Conservation (phyloP, 1,139 yeast genomes). For the Hyphopichia buzzinii region DNA sequence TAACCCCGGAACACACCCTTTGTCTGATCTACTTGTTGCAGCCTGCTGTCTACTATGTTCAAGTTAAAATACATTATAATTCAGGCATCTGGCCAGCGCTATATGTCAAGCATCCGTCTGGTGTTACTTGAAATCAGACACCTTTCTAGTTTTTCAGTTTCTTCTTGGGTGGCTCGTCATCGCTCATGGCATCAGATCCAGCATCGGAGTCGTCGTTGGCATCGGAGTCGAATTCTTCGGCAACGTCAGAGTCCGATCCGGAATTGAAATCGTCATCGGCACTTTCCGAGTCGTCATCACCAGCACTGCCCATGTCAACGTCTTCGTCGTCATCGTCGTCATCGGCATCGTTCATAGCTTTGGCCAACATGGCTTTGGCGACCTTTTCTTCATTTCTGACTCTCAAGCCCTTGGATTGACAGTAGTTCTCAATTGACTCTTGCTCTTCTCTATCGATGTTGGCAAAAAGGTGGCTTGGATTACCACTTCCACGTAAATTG, state of each 20-base stretch:
- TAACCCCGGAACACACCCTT: too few relatives aligned
- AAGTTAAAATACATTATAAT: background rate
- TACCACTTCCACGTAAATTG: slow-evolving; percentile 55
- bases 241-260: slow-evolving; percentile 67
- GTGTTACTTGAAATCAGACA: too few relatives aligned
- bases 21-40: too few relatives aligned
- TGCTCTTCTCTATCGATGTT: slow-evolving; percentile 92
- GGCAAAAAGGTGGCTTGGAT: slow-evolving; percentile 78
- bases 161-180: slow-evolving; percentile 44
- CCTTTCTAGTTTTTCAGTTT: slow-evolving; percentile 34
- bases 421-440: slow-evolving; percentile 68
- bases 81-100: too few relatives aligned
- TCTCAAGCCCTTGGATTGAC: slow-evolving; percentile 72
- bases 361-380: slow-evolving; percentile 76
- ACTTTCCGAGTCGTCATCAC: slow-evolving; percentile 65
- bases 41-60: background rate
- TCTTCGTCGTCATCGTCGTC: slow-evolving; percentile 57
- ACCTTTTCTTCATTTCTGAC: slow-evolving; percentile 89
- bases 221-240: slow-evolving; percentile 86
- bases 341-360: slow-evolving; percentile 71
- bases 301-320: slow-evolving; percentile 75
- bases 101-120: slow-evolving; percentile 4
- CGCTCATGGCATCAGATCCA: slow-evolving; percentile 35
- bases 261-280: slow-evolving; percentile 68
- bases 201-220: slow-evolving; percentile 42